Evolutionary conservation across 2,329 filamentous ascomycete species (phyloP).

Genomic region (Penicillium frequentans): DNA sequence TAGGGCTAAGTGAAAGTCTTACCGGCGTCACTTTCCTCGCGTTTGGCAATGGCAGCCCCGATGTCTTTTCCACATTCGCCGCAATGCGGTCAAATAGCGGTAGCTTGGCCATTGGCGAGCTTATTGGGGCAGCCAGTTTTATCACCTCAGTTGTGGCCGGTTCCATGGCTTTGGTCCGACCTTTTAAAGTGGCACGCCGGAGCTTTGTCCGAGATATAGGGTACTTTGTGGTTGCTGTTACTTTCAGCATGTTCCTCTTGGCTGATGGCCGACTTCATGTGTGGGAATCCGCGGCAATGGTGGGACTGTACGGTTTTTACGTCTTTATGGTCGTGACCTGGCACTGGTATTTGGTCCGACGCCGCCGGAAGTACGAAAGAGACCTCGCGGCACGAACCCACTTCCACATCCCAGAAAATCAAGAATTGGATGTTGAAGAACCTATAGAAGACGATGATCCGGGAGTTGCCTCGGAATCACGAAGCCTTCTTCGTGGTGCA

Average conservation of each 20-base stretch:
- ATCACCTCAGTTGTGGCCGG: conserved; percentile 96
- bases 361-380: conserved; percentile 61
- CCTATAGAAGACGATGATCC: conserved; percentile 58
- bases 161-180: conserved; percentile 94
- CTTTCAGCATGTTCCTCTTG: conserved; percentile 84
- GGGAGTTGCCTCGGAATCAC: conserved; percentile 45
- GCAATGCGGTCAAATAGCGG: conserved; percentile 97
- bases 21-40: conserved; percentile 95
- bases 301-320: conserved; percentile 87
- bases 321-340: conserved; percentile 83
- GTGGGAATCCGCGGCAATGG: conserved; percentile 91
- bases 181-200: conserved; percentile 85
- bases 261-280: conserved; percentile 78
- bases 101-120: conserved; percentile 92
- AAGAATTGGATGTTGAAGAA: conserved; percentile 59
- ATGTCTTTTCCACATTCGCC: conserved; percentile 98
- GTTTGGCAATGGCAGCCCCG: conserved; percentile 95
- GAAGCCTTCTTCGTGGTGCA: conserved; percentile 47
- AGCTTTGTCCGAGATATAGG: conserved; percentile 89
- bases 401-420: conserved; percentile 62
- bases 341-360: conserved; percentile 79
- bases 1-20: conserved; percentile 93
- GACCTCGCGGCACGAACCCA: conserved; percentile 74
- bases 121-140: conserved; percentile 92
- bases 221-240: conserved; percentile 86